Base-by-base conservation (phyloP, 345 rosid genomes). In the Melastoma malabathricum region DNA sequence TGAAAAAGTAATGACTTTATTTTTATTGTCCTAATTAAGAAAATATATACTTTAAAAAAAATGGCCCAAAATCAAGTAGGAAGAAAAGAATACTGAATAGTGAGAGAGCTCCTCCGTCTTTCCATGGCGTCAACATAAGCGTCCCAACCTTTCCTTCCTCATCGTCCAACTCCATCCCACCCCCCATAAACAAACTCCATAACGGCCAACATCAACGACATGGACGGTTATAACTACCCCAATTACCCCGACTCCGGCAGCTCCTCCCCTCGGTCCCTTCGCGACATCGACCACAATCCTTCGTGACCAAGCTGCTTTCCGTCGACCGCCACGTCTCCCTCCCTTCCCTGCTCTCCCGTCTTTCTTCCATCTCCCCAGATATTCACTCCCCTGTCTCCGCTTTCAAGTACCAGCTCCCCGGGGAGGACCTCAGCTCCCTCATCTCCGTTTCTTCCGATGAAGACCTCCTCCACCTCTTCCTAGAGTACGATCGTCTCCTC, bases 401-500 rank as follows among this genome's bases (percentile, higher is more conserved):
- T 64, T 57, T 82, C 39, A 78, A 82, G 72, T 82, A 78, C 39
- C 84, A 82, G 55, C 78, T 78, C 48, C 89, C 84, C 1, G 89
- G 79, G 1, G 89, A 82, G 52, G 89, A 78, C 59, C 82, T 82
- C 17, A 84, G 72, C 57, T 80, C 84, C 14, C 65, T 82, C 61
- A 72, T 78, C 57, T 78, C 84, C 3, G 80, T 82, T 43, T 75
- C 84, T 44, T 75, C 74, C 51, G 80, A 78, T 38, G 89, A 81
- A 64, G 89, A 81, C 57, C 75, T 82, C 29, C 80, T 72, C 50
- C 84, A 72, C 51, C 74, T 82, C 84, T 72, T 82, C 82, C 43
- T 72, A 19, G 84, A 82, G 56, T 78, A 74, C 51, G 89, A 82
- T 9, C 72, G 84, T 22, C 56, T 76, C 43, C 47, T 51, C 50